Conservation (phyloP, 306 rosid species). For the Sphenostylis stenocarpa region DNA sequence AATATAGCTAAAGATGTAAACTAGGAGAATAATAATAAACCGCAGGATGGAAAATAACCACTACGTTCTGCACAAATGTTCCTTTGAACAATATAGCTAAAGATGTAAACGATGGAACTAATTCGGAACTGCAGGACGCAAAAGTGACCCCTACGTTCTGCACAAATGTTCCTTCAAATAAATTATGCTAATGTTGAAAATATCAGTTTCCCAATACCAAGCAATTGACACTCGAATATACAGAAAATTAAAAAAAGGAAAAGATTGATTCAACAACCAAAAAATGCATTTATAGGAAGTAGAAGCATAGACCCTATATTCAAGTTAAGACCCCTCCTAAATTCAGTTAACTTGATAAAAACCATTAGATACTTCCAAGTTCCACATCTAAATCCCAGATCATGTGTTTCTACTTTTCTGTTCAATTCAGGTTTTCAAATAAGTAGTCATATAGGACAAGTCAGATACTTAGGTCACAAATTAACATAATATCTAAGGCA, state of each 20-base stretch:
- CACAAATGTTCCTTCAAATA: neutral
- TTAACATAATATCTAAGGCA: neutral
- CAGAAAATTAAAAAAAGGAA: constrained; percentile 1
- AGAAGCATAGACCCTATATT: neutral
- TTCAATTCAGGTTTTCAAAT: neutral
- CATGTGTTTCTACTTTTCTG: constrained; percentile 7
- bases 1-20: neutral
- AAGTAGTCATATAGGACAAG: neutral
- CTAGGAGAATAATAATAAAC: neutral
- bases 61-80: neutral
- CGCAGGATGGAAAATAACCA: neutral
- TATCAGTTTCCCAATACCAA: neutral
- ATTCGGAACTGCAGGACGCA: constrained; percentile 6
- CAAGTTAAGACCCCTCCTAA: neutral
- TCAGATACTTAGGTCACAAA: neutral
- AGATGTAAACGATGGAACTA: neutral
- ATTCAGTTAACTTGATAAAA: neutral
- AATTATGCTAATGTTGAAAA: neutral
- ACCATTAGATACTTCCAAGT: neutral
- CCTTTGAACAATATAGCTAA: neutral
- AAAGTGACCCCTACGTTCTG: neutral
- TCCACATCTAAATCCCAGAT: constrained; percentile 11
- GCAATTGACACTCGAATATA: neutral
- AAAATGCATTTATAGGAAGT: neutral
- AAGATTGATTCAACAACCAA: neutral